Evolutionary conservation across 2,329 filamentous ascomycete genomes (phyloP).

Genomic region (Pleurostoma richardsiae): DNA sequence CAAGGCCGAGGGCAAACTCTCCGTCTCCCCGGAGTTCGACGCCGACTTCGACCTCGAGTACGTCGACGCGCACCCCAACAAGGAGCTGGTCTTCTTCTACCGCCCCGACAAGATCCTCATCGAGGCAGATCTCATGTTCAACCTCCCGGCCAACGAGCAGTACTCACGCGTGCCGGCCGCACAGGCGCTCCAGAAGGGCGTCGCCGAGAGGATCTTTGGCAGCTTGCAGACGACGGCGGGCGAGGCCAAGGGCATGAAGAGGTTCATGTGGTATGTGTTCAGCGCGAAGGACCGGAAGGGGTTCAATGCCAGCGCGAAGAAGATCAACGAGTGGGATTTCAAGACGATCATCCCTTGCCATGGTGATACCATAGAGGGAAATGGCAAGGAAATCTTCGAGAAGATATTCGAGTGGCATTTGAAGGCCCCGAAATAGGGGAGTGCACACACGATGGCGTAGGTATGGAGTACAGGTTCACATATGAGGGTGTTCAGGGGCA

Average conservation of each 20-base stretch:
- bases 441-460: not conserved
- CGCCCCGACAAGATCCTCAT: slow-evolving; percentile 75
- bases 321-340: slow-evolving; percentile 79
- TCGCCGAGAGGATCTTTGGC: slow-evolving; percentile 38
- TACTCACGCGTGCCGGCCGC: slow-evolving; percentile 57
- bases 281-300: slow-evolving; percentile 55
- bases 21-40: slow-evolving; percentile 74
- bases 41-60: slow-evolving; percentile 82
- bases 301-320: slow-evolving; percentile 64
- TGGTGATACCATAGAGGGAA: slow-evolving; percentile 76
- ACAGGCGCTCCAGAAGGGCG: slow-evolving; percentile 26
- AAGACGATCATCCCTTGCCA: slow-evolving; percentile 85
- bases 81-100: slow-evolving; percentile 85
- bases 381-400: slow-evolving; percentile 69
- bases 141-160: slow-evolving; percentile 82
- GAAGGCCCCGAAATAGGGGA: slow-evolving; percentile 26
- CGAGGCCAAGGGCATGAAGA: slow-evolving; percentile 68
- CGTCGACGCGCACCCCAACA: slow-evolving; percentile 73
- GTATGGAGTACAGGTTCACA: no score
- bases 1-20: slow-evolving; percentile 38
- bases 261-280: slow-evolving; percentile 75
- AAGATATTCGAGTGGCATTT: slow-evolving; percentile 84
- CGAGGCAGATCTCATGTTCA: slow-evolving; percentile 88
- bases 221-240: slow-evolving; percentile 58
- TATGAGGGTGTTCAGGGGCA: no score